These are phyloP conservation scores for Candida chilensis DNA, from an alignment of 805 yeast species.

Conservation along the genomic window DNA sequence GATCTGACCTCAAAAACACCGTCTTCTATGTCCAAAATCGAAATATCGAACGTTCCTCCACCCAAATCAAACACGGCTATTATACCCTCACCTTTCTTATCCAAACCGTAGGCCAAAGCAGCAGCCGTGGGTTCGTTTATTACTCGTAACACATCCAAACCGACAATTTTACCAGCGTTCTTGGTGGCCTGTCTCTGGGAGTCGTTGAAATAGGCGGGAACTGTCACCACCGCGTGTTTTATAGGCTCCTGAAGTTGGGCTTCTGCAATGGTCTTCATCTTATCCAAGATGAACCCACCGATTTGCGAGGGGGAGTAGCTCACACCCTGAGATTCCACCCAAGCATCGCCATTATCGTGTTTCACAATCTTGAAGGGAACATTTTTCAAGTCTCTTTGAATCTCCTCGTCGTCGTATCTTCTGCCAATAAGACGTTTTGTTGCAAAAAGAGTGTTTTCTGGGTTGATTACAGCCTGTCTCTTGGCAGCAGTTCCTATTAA, in stretches of 20 bases:
- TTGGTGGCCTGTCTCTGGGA: conserved; percentile 81
- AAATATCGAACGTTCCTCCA: conserved; percentile 82
- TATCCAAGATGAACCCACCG: conserved; percentile 53
- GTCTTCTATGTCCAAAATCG: conserved; percentile 68
- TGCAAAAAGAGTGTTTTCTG: conserved; percentile 72
- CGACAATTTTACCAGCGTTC: conserved; percentile 68
- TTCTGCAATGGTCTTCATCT: conserved; percentile 62
- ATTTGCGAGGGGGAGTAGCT: conserved; percentile 61
- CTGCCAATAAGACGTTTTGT: conserved; percentile 79
- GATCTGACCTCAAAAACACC: conserved; percentile 79
- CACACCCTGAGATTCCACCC: conserved; percentile 42
- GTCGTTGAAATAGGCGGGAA: conserved; percentile 80
- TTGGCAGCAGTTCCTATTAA: conserved; percentile 66
- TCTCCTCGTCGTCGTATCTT: conserved; percentile 57
- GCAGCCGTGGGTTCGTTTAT: conserved; percentile 85
- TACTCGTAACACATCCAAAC: conserved; percentile 65
- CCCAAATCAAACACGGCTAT: conserved; percentile 68
- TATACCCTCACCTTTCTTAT: conserved; percentile 40
- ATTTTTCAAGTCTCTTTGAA: conserved; percentile 53
- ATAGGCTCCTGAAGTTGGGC: conserved; percentile 41
- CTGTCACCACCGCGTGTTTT: conserved; percentile 73
- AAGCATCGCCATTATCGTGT: conserved; percentile 60
- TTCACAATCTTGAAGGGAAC: conserved; percentile 58
- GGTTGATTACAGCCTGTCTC: conserved; percentile 69
- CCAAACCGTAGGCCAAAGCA: conserved; percentile 74